phyloP scores from a whole-genome alignment of 305 asterid species.

The Caryopteris hybrid region DNA sequence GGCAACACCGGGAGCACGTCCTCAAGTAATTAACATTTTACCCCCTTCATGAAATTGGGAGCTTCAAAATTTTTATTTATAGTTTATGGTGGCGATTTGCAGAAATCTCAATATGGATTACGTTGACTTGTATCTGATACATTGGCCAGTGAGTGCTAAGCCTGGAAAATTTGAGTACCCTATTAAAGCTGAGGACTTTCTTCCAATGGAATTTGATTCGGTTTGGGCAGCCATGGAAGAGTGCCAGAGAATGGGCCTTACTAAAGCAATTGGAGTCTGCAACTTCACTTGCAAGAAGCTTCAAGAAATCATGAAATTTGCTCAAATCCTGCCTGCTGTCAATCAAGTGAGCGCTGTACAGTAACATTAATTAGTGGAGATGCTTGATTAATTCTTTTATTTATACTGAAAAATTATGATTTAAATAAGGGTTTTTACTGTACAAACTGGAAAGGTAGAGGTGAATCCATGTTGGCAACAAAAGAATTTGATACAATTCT shows the following conservation, averaged over 20 bases:
- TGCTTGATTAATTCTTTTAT: neutral
- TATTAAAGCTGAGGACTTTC: constrained; percentile 50
- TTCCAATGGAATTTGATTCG: constrained; percentile 43
- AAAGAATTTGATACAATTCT: constrained; percentile 53
- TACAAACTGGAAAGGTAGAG: constrained; percentile 53
- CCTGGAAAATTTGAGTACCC: constrained; percentile 48
- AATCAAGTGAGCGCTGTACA: constrained; percentile 45
- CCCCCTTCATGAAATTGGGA: no score
- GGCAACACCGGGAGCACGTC: constrained; percentile 75
- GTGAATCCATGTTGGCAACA: constrained; percentile 83
- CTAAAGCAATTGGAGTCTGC: constrained; percentile 65
- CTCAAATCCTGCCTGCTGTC: constrained; percentile 56
- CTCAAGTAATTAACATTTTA: constrained; percentile 28
- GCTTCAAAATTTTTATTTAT: no score
- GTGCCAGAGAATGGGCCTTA: constrained; percentile 46
- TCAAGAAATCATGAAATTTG: constrained; percentile 26
- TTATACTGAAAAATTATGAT: no score
- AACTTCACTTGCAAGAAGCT: constrained; percentile 60
- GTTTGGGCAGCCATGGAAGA: constrained; percentile 79
- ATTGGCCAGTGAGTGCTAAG: constrained; percentile 72
- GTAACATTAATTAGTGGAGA: neutral
- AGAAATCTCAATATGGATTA: constrained; percentile 51
- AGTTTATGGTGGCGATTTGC: constrained; percentile 6
- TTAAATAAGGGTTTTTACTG: neutral
- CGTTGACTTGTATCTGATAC: constrained; percentile 56